Conservation (phyloP, 2,329 filamentous ascomycete genomes). For the Aspergillus persii region DNA sequence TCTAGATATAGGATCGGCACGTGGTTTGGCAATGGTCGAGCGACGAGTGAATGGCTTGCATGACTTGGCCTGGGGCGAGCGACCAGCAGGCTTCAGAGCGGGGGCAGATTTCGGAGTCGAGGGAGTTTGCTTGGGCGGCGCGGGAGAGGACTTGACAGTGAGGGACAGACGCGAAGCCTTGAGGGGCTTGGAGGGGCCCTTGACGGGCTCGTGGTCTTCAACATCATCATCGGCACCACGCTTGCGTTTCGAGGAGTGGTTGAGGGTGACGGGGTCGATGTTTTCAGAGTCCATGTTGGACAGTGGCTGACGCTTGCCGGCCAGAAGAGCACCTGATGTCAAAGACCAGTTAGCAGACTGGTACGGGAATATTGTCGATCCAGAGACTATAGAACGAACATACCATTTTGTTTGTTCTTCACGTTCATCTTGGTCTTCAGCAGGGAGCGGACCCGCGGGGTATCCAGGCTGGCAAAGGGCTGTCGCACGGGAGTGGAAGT, state of each 20-base stretch:
- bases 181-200: conserved; percentile 47
- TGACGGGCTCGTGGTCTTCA: conserved; percentile 27
- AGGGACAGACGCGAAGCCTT: conserved; percentile 47
- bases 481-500: conserved; percentile 31
- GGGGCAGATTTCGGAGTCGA: conserved; percentile 51
- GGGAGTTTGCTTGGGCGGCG: conserved; percentile 23
- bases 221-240: conserved; percentile 29
- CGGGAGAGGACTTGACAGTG: conserved; percentile 17
- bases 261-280: conserved; percentile 53
- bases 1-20: conserved; percentile 63
- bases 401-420: conserved; percentile 35
- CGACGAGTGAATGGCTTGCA: conserved; percentile 68
- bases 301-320: conserved; percentile 17
- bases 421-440: conserved; percentile 33
- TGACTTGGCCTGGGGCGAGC: conserved; percentile 72
- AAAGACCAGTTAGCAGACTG: conserved; percentile 4
- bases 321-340: conserved; percentile 13
- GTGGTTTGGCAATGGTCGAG: conserved; percentile 61
- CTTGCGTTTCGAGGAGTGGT: conserved; percentile 49
- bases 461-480: conserved; percentile 36
- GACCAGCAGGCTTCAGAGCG: conserved; percentile 69
- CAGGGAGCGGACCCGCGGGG: conserved; percentile 30
- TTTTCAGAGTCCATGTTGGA: conserved; percentile 55
- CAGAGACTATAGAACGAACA: not conserved
- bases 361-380: not conserved